Percentiles rank a stretch among this genome's conserved stretches.
Conservation (phyloP, 225 moss, liverwort and hornwort species). For the Thuidium tamariscinum region DNA sequence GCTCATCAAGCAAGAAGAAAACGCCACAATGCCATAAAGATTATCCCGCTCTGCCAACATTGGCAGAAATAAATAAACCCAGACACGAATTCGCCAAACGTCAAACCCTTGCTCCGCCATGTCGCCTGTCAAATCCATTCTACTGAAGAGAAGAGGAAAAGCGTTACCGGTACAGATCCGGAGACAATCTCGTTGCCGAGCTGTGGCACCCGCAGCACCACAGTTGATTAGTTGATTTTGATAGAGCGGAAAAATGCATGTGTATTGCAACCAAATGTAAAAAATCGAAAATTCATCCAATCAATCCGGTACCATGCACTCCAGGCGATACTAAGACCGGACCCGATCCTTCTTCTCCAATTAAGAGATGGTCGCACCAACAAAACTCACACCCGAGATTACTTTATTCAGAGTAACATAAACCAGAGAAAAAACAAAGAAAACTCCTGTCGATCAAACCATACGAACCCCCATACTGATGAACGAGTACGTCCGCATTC, state of each 20-base stretch:
- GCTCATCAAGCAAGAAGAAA: neutral
- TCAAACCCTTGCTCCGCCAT: neutral
- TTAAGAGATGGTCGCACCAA: neutral
- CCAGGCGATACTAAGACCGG: neutral
- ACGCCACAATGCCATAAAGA: neutral
- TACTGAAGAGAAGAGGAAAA: neutral
- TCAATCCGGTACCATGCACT: neutral
- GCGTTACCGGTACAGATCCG: slow-evolving; percentile 78
- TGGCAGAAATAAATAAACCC: neutral
- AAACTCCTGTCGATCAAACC: neutral
- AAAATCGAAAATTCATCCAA: neutral
- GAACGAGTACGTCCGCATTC: too few species aligned
- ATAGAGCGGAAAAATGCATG: neutral
- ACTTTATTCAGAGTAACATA: neutral
- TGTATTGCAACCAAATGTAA: neutral
- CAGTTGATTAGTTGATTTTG: neutral
- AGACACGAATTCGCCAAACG: neutral
- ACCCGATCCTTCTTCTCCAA: neutral
- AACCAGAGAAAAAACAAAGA: neutral
- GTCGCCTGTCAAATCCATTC: neutral
- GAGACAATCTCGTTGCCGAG: slow-evolving; percentile 75
- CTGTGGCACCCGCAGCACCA: slow-evolving; percentile 77
- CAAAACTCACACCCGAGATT: neutral
- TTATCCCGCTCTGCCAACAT: neutral
- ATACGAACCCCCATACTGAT: too few species aligned